These are phyloP conservation scores for Penicillium waksmanii DNA, from an alignment of 495 filamentous ascomycete species.

Conservation along the genomic window DNA sequence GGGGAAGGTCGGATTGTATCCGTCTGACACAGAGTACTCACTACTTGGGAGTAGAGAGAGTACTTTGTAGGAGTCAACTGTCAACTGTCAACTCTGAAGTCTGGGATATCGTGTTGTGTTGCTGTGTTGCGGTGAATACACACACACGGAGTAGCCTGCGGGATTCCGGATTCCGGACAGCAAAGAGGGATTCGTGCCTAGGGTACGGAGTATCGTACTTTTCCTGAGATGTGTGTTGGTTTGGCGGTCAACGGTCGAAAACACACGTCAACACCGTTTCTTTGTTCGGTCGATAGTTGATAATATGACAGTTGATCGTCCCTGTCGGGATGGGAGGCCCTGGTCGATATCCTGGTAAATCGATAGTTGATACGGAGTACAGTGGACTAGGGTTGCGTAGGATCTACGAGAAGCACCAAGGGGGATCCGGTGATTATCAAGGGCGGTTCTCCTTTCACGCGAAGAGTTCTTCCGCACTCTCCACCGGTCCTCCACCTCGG, in stretches of 20 bases:
- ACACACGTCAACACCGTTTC: conserved; percentile 27
- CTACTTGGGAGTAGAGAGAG: background rate
- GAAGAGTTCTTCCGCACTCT: background rate
- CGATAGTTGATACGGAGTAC: background rate
- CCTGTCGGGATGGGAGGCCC: too few species aligned
- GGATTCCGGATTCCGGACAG: background rate
- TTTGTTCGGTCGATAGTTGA: conserved; percentile 4
- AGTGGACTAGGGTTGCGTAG: too few species aligned
- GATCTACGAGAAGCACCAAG: too few species aligned
- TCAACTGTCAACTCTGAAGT: too few species aligned
- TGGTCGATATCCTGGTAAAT: background rate
- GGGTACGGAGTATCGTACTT: background rate
- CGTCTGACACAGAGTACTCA: conserved; percentile 8
- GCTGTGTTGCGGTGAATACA: too few species aligned
- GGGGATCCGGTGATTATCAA: too few species aligned
- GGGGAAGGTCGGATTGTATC: conserved; percentile 18
- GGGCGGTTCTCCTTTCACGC: too few species aligned
- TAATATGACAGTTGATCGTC: background rate
- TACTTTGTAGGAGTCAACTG: too few species aligned
- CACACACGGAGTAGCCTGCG: background rate
- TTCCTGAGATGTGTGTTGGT: conserved; percentile 1
- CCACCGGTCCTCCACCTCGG: conserved; percentile 5
- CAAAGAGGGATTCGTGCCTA: background rate
- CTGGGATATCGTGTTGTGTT: too few species aligned
- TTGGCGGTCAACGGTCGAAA: conserved; percentile 17